These are phyloP conservation scores for Coemansia sp. DNA, from an alignment of 192 early-diverging fungal species.

Conservation along the genomic window DNA sequence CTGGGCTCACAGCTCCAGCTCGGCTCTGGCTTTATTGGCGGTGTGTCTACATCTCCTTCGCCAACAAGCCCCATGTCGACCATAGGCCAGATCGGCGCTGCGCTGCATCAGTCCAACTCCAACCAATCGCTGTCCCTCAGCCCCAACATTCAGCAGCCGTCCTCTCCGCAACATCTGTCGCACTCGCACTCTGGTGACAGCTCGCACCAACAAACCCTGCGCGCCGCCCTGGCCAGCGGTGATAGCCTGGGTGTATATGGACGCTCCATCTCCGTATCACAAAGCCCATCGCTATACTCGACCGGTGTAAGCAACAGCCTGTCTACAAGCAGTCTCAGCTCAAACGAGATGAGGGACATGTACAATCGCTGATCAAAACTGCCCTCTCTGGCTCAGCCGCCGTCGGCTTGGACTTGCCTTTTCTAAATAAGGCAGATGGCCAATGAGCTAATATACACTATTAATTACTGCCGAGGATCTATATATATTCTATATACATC, in stretches of 20 bases:
- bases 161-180: slow-evolving; percentile 14
- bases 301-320: slow-evolving; percentile 36
- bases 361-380: slow-evolving; percentile 31
- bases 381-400: too few relatives aligned
- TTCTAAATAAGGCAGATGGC: neutral
- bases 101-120: slow-evolving; percentile 46
- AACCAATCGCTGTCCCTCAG: slow-evolving; percentile 31
- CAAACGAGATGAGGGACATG: slow-evolving; percentile 47
- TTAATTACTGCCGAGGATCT: neutral
- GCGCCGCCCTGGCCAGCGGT: slow-evolving; percentile 33
- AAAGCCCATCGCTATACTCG: slow-evolving; percentile 31
- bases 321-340: slow-evolving; percentile 45
- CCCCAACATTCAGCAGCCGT: slow-evolving; percentile 11
- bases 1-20: slow-evolving; percentile 46
- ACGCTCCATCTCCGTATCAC: slow-evolving; percentile 18
- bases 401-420: too few relatives aligned
- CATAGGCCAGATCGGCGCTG: slow-evolving; percentile 40
- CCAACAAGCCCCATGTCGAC: slow-evolving; percentile 47
- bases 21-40: slow-evolving; percentile 40
- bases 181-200: slow-evolving; percentile 3
- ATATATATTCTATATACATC: neutral
- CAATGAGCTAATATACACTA: neutral
- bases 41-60: slow-evolving; percentile 30
- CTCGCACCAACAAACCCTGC: slow-evolving; percentile 19
- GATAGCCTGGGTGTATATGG: slow-evolving; percentile 36